Evolutionary conservation across 371 early-diverging fungal species (phyloP), one percentile per base, ranked within the genome.

Genomic region (Saksenaea vasiformis): DNA sequence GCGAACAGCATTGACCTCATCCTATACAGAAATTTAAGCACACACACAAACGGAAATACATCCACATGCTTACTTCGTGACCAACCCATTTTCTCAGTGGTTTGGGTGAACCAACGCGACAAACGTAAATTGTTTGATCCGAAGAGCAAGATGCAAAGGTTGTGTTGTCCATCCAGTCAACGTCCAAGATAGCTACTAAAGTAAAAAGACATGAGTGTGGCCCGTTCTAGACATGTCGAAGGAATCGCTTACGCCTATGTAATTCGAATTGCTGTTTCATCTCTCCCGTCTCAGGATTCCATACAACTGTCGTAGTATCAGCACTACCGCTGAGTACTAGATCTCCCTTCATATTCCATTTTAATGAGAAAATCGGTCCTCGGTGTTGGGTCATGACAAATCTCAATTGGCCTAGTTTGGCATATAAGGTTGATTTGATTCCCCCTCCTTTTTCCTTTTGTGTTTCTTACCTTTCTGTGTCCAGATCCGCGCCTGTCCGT

Each of bases 141-240:
- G 87, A 84, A 11, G 95, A 94, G 62, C 93, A 91, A 0, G 97
- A 92, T 1, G 97, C 96, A 83, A 97, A 95, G 7, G 93, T 96
- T 2, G 74, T 75, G 66, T 94, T 90, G 71, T 96, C 94, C 66
- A 87, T 84, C 98, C 98, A 98, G 70, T 93, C 98, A 4, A 95
- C 89, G 76, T 97, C 96, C 60, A 96, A 77, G 44, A 85, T 94
- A 39, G 86, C 88, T 69, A 79, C 87, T 81, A 43, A 15, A 58
- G 65, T 56, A 53, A 47, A 58, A 44, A 24, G 14, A 17, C 58
- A 38, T 27, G 15, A 24, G 60, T 44, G 24, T 47, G 43, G 14
- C 15, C 31, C 31, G 17, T 10, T 24, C 31, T 24, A 15, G 1
- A 60, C 13, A 14, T 22, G 37, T 59, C 27, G 2, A 43, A 22